Base-by-base conservation (phyloP, 2,329 filamentous ascomycete genomes). In the Apiospora kogelbergensis region DNA sequence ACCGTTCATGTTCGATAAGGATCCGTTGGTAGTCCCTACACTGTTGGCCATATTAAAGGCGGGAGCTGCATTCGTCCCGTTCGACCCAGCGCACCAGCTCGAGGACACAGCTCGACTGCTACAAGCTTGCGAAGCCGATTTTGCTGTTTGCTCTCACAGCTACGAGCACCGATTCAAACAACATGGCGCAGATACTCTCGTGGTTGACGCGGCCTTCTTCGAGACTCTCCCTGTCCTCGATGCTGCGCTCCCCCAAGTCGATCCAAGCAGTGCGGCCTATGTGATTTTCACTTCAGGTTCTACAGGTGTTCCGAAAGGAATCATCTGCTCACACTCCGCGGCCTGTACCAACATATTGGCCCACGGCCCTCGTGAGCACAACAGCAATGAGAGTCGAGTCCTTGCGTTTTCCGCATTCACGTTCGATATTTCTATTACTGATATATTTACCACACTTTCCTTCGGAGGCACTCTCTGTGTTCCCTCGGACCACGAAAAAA, bases 221-320 rank as follows among this genome's bases (percentile, higher is more conserved):
- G 42, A 68, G 15, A 20, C 30, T 37, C 57, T 68, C 2, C 67
- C 67, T 1, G 26, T 24, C 10, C 57, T 41, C 17, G 67, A 63
- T 22, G 30, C 26, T 5, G 42, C 22, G 26, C 22, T 63, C n/a
- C 26, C 57, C 42, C 30, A 30, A 3, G 30, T 37, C 20, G 30
- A 45, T 22, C 64, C 64, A 15, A 33, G 10, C 41, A 46, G 42
- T 9, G 10, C 64, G 13, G 42, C 42, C 3, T 69, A 69, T 42
- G 63, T 67, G 22, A 67, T 70, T 3, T 71, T 68, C 45, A 71
- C 68, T 13, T 70, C 68, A 3, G 70, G 70, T 0, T 70, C 68
- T 57, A 71, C 70, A 9, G 70, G 70, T 26, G 40, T 67, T 3
- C 70, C 70, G 22, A 71, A 71, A 20, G 68, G 70, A 17, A 53